Evolutionary conservation across 2,329 filamentous ascomycete genomes (phyloP), one percentile per base, ranked within the genome.

Genomic region (Thielaviopsis musarum): DNA sequence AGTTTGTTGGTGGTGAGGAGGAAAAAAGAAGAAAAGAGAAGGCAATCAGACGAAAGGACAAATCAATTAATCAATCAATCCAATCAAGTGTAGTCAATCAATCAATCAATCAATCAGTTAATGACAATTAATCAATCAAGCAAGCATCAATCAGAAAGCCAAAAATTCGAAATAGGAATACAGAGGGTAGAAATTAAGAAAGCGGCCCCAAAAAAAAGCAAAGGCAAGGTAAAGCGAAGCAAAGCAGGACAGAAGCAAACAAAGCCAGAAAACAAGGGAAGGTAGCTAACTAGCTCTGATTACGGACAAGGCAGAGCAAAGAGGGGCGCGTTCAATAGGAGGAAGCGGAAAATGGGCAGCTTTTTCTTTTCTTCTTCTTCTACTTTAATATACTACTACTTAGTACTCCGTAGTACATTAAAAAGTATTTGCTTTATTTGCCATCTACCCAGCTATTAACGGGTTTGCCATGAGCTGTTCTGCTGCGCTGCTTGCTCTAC

Each of bases 321-420:
- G 61, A 62, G 58, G 59, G 58, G 61, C 54, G 60, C 60, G 60
- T 59, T 59, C 57, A 56, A 55, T 48, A 52, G 22, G 48, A 59
- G 48, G 38, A 56, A 49, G 38, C 21, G n/a, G 45, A 17, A 59
- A 38, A 48, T 19, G 21, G 52, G 30, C 51, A 24, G 51, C 26
- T 53, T 53, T 52, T 19, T 21, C n/a, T 21, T 52, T 3, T 21
- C 15, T 10, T 28, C 26, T 3, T 53, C 26, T 28, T 15, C 21
- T 21, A 22, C 12, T 7, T 53, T 15, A 13, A 53, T 53, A 53
- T 22, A 24, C 38, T 26, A 26, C 24, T 26, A 26, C 24, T n/a
- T n/a, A n/a, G n/a, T n/a, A n/a, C n/a, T n/a, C n/a, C n/a, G n/a
- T n/a, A n/a, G n/a, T n/a, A n/a, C n/a, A n/a, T n/a, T n/a, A n/a